Conservation (phyloP, 257 asterid species). For the Nicotiana sylvestris region DNA sequence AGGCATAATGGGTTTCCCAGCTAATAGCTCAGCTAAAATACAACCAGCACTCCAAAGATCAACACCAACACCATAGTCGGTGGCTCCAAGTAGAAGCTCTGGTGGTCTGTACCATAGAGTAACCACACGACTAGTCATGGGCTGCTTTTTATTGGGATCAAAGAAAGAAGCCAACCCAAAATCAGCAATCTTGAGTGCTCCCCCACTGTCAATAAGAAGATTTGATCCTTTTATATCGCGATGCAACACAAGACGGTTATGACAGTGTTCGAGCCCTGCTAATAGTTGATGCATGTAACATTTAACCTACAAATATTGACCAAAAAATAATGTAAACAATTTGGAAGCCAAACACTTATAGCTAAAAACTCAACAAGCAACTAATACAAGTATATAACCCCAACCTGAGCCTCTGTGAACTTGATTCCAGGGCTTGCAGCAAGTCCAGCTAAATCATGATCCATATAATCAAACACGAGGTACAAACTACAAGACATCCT, state of each 20-base stretch:
- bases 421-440: slow-evolving; percentile 71
- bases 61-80: slow-evolving; percentile 81
- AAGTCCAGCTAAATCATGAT: slow-evolving; percentile 83
- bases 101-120: slow-evolving; percentile 94
- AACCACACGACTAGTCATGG: slow-evolving; percentile 89
- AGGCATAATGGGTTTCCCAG: slow-evolving; percentile 90
- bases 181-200: slow-evolving; percentile 83
- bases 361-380: neutral
- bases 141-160: slow-evolving; percentile 74
- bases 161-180: slow-evolving; percentile 78
- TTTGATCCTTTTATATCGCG: slow-evolving; percentile 91
- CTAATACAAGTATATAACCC: neutral
- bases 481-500: slow-evolving; percentile 90
- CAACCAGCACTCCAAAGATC: slow-evolving; percentile 96
- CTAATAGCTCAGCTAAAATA: slow-evolving; percentile 78
- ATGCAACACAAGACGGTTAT: slow-evolving; percentile 66
- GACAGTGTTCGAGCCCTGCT: slow-evolving; percentile 90
- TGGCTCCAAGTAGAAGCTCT: slow-evolving; percentile 85
- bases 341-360: slow-evolving; percentile 15
- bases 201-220: slow-evolving; percentile 68
- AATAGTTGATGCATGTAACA: slow-evolving; percentile 75
- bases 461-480: slow-evolving; percentile 80
- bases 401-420: slow-evolving; percentile 79
- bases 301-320: slow-evolving; percentile 53
- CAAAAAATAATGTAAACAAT: slow-evolving; percentile 19